These are phyloP conservation scores for Ceriops decandra DNA, from an alignment of 345 rosid genomes.

Conservation along the genomic window DNA sequence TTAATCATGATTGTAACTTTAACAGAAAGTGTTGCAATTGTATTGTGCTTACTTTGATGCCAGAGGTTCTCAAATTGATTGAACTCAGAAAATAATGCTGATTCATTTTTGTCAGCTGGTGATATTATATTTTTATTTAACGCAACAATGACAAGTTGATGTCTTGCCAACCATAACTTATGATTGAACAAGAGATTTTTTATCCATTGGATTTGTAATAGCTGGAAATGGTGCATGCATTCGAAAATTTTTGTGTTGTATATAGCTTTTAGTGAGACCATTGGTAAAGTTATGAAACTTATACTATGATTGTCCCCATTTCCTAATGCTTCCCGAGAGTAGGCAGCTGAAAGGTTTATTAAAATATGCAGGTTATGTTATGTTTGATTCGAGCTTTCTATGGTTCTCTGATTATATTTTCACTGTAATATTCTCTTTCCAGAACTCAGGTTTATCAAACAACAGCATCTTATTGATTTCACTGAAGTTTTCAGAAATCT, in stretches of 20 bases:
- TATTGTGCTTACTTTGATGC: not conserved
- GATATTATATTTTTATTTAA: not conserved
- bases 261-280: too few relatives aligned
- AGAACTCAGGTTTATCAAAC: conserved; percentile 50
- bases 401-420: not conserved
- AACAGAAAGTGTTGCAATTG: not conserved
- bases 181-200: not conserved
- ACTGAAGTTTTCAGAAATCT: conserved; percentile 85
- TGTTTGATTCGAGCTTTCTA: not conserved
- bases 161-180: not conserved
- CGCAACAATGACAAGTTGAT: not conserved
- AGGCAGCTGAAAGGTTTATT: not conserved
- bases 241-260: not conserved
- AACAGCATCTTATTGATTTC: conserved; percentile 70
- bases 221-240: not conserved
- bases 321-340: not conserved
- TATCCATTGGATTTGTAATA: not conserved
- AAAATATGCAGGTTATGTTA: not conserved
- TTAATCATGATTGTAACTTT: not conserved
- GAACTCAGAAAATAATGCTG: too few relatives aligned
- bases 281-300: too few relatives aligned
- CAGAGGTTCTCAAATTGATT: too few relatives aligned
- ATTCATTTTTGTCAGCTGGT: too few relatives aligned
- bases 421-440: not conserved
- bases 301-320: not conserved